Evolutionary conservation across 352 stramenopile genomes (phyloP).

Genomic region (Halophytophthora polymorphica): DNA sequence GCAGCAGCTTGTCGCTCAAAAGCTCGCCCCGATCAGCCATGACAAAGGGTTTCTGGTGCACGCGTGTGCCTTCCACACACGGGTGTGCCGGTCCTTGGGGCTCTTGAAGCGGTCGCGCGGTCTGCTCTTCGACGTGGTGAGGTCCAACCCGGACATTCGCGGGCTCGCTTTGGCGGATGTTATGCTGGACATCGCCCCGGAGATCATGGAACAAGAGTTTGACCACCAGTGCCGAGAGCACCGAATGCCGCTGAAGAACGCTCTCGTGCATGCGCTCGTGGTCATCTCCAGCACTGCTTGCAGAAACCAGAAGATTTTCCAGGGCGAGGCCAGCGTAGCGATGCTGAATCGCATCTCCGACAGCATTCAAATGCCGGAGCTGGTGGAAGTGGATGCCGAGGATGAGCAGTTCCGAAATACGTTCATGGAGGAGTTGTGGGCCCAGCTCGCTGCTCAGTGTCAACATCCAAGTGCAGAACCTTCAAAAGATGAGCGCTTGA

Average conservation of each 20-base stretch:
- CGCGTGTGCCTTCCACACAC: conserved; percentile 33
- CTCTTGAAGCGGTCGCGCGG: conserved; percentile 28
- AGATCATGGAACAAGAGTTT: conserved; percentile 29
- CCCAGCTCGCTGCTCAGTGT: conserved; percentile 3
- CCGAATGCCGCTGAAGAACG: conserved; percentile 22
- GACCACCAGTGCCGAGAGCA: conserved; percentile 26
- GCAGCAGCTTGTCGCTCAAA: conserved; percentile 5
- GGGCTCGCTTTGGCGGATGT: conserved; percentile 35
- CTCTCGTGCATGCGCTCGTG: conserved; percentile 27
- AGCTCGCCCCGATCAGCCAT: conserved; percentile 18
- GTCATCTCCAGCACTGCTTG: conserved; percentile 20
- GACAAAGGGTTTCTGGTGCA: conserved; percentile 44
- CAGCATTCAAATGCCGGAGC: conserved; percentile 29
- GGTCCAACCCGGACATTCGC: conserved; percentile 35
- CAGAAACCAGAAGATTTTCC: conserved; percentile 28
- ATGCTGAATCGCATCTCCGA: conserved; percentile 34
- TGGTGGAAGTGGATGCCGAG: conserved; percentile 15
- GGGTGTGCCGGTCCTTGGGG: conserved; percentile 25
- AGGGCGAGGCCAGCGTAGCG: conserved; percentile 26
- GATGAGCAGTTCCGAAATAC: conserved; percentile 2
- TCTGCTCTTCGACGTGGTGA: conserved; percentile 44
- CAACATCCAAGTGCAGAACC: neutral
- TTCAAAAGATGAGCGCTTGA: conserved; percentile 8
- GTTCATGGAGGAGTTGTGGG: conserved; percentile 8
- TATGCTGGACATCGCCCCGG: conserved; percentile 35